Evolutionary conservation across 768 basidiomycete species (phyloP), one percentile per base, ranked within the genome.

Genomic region (Calocybe cyanea): DNA sequence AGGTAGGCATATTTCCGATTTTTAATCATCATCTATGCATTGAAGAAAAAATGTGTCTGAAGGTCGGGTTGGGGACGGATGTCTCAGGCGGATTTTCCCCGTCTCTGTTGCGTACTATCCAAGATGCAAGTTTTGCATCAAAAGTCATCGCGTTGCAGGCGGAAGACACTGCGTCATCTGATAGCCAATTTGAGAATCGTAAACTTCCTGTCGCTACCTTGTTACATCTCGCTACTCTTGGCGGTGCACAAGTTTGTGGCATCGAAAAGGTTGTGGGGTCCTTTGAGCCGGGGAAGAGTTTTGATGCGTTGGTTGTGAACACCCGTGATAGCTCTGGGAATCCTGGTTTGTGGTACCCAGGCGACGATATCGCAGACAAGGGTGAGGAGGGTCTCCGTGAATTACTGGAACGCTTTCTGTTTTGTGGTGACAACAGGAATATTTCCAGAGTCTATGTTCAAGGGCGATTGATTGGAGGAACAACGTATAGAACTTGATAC

Each of bases 41-140:
- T 28, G 25, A 28, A 6, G 11, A 11, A 11, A 11, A 11, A 11
- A 5, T 49, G 2, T 36, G 10, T 38, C 14, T 11, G 13, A 35
- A 93, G 92, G 89, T 97, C 50, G 92, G 92, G 14, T 70, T 98
- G n/a, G 95, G 95, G 2, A 94, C 94, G 41, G 92, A 95, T 60
- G 84, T 88, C 43, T 87, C 91, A 1, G 95, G 95, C 9, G 94
- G 95, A 3, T 90, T 81, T 63, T 80, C 79, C 8, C 73, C 83
- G 2, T 94, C 92, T 4, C 87, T 97, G 48, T 71, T 96, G 49
- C 78, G 73, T 18, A 73, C 76, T 11, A 75, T 93, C 38, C 85
- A 83, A 61, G 77, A 88, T 67, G 77, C 86, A 34, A 80, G 88
- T 69, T 77, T 85, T 38, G 81, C 87, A 13, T 85, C 91, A 17